Conservation (phyloP, 495 filamentous ascomycete species). For the Stereocaulon alpinum region DNA sequence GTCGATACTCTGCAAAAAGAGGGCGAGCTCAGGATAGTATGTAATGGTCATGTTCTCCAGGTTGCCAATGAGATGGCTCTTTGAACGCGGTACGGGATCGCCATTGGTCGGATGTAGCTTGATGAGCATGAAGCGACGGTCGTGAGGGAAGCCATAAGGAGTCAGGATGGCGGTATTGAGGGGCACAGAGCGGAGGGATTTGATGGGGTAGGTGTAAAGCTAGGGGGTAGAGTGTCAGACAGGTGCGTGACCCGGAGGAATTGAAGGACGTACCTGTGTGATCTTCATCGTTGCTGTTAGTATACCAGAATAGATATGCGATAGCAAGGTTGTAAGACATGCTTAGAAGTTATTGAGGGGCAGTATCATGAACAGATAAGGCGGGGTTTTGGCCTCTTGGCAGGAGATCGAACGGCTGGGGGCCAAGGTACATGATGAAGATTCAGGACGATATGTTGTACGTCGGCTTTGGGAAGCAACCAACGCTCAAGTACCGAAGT, state of each 20-base stretch:
- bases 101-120: conserved; percentile 29
- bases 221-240: conserved; percentile 24
- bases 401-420: background rate
- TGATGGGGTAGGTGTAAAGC: conserved; percentile 86
- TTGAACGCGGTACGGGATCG: too few species aligned
- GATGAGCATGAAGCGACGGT: conserved; percentile 72
- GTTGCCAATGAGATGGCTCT: background rate
- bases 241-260: background rate
- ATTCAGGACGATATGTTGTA: too few species aligned
- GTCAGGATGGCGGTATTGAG: conserved; percentile 47
- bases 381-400: background rate
- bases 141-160: conserved; percentile 59
- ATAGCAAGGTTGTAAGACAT: too few species aligned
- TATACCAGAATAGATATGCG: background rate
- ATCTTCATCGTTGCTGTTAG: conserved; percentile 27
- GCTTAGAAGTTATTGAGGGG: background rate
- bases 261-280: conserved; percentile 32
- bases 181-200: conserved; percentile 59
- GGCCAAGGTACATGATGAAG: too few species aligned
- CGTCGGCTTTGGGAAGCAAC: too few species aligned
- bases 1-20: conserved; percentile 54
- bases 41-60: conserved; percentile 60
- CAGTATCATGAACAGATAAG: background rate
- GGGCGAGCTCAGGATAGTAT: conserved; percentile 50
- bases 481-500: too few species aligned